phyloP scores from a whole-genome alignment of 1,139 yeast species.

The Sugiyamaella novakii region DNA sequence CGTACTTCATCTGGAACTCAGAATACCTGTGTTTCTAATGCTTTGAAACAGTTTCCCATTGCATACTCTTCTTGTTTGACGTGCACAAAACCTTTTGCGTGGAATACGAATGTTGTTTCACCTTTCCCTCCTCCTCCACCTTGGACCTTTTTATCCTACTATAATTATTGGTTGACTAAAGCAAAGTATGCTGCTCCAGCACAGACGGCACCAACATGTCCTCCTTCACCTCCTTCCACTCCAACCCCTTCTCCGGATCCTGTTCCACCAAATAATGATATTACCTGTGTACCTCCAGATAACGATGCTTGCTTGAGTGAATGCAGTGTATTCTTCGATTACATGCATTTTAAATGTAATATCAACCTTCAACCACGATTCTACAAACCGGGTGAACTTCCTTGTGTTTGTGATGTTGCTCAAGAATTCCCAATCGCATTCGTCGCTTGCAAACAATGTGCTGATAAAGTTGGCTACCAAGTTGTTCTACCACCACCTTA shows the following conservation, averaged over 20 bases:
- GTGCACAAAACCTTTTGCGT: neutral
- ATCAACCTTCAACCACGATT: neutral
- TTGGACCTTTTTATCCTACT: neutral
- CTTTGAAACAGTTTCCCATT: neutral
- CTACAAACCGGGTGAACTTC: conserved; percentile 2
- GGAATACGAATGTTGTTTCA: conserved; percentile 3
- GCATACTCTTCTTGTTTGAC: conserved; percentile 6
- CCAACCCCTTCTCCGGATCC: neutral
- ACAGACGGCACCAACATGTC: conserved; percentile 4
- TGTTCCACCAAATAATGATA: neutral
- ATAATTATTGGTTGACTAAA: conserved; percentile 7
- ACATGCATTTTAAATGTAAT: conserved; percentile 1
- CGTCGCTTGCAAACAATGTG: conserved; percentile 8
- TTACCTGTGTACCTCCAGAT: conserved; percentile 3
- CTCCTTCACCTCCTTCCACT: conserved; percentile 3
- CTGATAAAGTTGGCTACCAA: conserved; percentile 2
- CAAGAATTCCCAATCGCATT: neutral
- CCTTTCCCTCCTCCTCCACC: conserved; percentile 14
- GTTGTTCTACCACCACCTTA: neutral
- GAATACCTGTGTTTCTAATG: neutral
- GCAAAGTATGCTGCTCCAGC: conserved; percentile 1
- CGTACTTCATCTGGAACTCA: neutral
- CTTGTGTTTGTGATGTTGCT: conserved; percentile 3
- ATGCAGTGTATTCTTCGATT: conserved; percentile 1
- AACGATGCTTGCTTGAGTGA: conserved; percentile 1